These are phyloP conservation scores for Colletotrichum coccodes DNA, from an alignment of 2,329 filamentous ascomycete species.

Conservation along the genomic window DNA sequence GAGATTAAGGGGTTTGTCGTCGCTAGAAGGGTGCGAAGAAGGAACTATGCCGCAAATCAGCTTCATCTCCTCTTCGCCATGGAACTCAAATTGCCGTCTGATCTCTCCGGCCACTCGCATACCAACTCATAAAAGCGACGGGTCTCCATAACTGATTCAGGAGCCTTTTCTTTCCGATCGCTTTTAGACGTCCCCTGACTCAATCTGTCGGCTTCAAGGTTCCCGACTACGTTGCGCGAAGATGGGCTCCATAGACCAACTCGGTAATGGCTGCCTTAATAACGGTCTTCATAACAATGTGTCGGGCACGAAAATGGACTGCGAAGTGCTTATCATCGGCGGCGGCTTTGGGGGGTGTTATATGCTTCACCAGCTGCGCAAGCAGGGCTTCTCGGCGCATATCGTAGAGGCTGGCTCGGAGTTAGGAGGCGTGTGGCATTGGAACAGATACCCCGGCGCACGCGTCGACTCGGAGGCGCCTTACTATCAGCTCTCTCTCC, in stretches of 20 bases:
- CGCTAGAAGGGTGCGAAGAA: neutral
- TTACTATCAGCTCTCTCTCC: conserved; percentile 47
- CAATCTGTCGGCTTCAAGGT: neutral
- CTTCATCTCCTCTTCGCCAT: neutral
- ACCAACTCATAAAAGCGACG: neutral
- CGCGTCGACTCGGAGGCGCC: conserved; percentile 49
- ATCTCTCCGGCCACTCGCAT: neutral
- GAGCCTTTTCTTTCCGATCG: neutral
- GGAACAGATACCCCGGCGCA: conserved; percentile 55
- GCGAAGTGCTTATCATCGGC: conserved; percentile 38
- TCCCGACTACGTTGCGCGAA: conserved; percentile 1
- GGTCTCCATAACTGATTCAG: neutral
- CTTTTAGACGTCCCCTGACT: neutral
- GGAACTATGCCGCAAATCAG: neutral
- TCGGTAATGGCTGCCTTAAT: neutral
- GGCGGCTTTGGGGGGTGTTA: conserved; percentile 40
- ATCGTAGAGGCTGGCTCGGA: conserved; percentile 48
- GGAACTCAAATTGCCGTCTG: neutral
- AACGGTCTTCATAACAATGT: neutral
- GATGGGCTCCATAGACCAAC: conserved; percentile 13
- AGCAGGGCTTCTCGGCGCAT: conserved; percentile 46
- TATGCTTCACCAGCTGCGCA: conserved; percentile 47
- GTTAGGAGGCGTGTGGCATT: conserved; percentile 56
- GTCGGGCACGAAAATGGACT: neutral
- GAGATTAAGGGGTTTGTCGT: too few species aligned